Percentiles rank a stretch among this genome's conserved stretches.
phyloP scores from a whole-genome alignment of 805 yeast species.

The Vanderwaltozyma tropicalis region DNA sequence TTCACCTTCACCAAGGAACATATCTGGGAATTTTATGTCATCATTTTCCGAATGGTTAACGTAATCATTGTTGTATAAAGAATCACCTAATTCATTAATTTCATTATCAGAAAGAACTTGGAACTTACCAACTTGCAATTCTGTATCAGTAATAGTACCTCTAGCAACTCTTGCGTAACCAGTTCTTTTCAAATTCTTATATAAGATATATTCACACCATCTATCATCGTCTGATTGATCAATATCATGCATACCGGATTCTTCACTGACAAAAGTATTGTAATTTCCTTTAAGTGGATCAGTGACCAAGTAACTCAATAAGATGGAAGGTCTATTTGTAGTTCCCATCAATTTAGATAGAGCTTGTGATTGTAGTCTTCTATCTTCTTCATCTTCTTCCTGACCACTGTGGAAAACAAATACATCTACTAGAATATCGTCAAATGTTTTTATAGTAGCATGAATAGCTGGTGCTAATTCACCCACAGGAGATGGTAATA shows the following conservation, averaged over 20 bases:
- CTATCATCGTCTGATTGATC: constrained; percentile 92
- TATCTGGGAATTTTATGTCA: constrained; percentile 62
- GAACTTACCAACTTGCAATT: constrained; percentile 90
- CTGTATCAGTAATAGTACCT: constrained; percentile 93
- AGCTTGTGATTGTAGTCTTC: constrained; percentile 73
- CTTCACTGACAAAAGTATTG: constrained; percentile 77
- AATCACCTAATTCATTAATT: constrained; percentile 25
- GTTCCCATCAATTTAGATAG: constrained; percentile 73
- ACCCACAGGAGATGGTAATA: constrained; percentile 93
- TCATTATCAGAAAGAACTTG: constrained; percentile 37
- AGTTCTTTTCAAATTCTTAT: constrained; percentile 72
- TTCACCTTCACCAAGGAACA: constrained; percentile 83
- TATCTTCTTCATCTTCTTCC: constrained; percentile 92
- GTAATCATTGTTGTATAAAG: constrained; percentile 45
- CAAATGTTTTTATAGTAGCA: constrained; percentile 88
- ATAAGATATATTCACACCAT: constrained; percentile 96
- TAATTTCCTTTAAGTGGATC: constrained; percentile 83
- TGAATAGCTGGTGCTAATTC: constrained; percentile 97
- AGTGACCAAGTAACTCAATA: constrained; percentile 85
- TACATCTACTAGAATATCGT: constrained; percentile 66
- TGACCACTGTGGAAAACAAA: constrained; percentile 98
- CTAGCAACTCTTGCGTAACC: constrained; percentile 93
- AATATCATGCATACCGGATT: constrained; percentile 83
- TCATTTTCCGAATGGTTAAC: constrained; percentile 43
- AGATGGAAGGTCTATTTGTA: constrained; percentile 70